phyloP scores from a whole-genome alignment of 2,329 filamentous ascomycete genomes.

The Uncinocarpus reesii region DNA sequence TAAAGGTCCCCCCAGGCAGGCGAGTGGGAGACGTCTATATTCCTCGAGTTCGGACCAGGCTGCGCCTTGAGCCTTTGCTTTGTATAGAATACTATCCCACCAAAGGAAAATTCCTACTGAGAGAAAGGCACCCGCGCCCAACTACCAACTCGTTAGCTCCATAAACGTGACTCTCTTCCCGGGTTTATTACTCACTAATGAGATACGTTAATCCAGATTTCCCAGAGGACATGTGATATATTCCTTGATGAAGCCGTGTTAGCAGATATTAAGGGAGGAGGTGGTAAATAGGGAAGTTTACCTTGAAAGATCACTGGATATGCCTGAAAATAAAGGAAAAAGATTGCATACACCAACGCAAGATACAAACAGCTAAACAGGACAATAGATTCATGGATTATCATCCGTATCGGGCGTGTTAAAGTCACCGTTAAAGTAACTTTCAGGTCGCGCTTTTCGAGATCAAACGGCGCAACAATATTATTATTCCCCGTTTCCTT shows the following conservation, averaged over 20 bases:
- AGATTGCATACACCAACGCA: constrained; percentile 21
- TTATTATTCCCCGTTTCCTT: constrained; percentile 16
- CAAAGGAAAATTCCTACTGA: constrained; percentile 53
- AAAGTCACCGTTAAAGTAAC: constrained; percentile 19
- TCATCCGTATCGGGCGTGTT: constrained; percentile 21
- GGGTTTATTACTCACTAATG: constrained; percentile 13
- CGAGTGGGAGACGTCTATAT: constrained; percentile 60
- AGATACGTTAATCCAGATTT: constrained; percentile 16
- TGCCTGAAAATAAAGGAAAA: constrained; percentile 17
- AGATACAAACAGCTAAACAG: constrained; percentile 22
- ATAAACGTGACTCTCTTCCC: neutral
- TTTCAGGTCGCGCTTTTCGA: constrained; percentile 15
- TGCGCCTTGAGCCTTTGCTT: constrained; percentile 41
- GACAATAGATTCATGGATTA: constrained; percentile 22
- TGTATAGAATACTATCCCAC: constrained; percentile 53
- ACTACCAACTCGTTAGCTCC: constrained; percentile 32
- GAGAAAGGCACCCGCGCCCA: constrained; percentile 51
- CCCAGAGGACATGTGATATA: constrained; percentile 17
- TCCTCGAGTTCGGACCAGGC: constrained; percentile 44
- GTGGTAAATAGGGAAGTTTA: constrained; percentile 1
- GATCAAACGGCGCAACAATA: constrained; percentile 18
- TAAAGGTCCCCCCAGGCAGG: constrained; percentile 59
- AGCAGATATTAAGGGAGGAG: neutral
- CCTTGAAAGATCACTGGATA: constrained; percentile 19
- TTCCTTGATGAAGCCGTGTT: constrained; percentile 6